phyloP scores from a whole-genome alignment of 2,329 filamentous ascomycete species.

The Daldinia sp. region DNA sequence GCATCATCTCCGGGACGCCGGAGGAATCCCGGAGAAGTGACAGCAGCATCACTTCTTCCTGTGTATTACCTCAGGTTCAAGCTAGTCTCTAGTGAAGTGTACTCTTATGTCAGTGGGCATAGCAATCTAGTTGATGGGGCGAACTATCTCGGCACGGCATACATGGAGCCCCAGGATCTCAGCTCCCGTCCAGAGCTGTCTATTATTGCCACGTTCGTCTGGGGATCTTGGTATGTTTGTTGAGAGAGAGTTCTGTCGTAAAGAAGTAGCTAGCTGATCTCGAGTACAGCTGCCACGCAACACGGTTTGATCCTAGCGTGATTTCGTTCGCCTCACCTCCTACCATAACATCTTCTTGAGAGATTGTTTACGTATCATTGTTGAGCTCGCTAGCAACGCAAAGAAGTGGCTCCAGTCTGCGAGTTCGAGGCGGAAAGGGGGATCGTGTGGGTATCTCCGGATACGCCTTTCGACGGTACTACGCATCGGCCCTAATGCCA shows the following conservation, averaged over 20 bases:
- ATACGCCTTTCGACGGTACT: background rate
- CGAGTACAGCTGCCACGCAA: conserved; percentile 24
- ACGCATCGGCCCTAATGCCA: conserved; percentile 3
- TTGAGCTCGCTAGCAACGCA: conserved; percentile 10
- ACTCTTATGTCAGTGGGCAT: background rate
- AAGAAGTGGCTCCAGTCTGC: conserved; percentile 4
- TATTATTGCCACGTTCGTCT: conserved; percentile 23
- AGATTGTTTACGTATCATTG: conserved; percentile 8
- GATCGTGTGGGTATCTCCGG: conserved; percentile 5
- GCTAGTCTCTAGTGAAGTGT: conserved; percentile 4
- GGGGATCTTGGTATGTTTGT: conserved; percentile 15
- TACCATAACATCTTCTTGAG: background rate
- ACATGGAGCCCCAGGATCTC: conserved; percentile 10
- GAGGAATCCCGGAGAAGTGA: conserved; percentile 10
- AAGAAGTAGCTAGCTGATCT: conserved; percentile 18
- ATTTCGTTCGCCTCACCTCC: background rate
- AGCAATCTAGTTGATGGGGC: conserved; percentile 1
- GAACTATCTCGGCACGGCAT: conserved; percentile 4
- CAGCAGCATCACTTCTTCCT: conserved; percentile 14
- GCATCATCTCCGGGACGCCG: conserved; percentile 14
- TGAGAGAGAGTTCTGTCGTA: background rate
- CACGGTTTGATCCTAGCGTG: conserved; percentile 13
- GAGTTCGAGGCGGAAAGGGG: conserved; percentile 7
- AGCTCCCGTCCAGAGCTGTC: conserved; percentile 11
- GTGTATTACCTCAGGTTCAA: background rate